Evolutionary conservation across 495 filamentous ascomycete species (phyloP), one percentile per base, ranked within the genome.

Genomic region (Neurospora tetrasperma): DNA sequence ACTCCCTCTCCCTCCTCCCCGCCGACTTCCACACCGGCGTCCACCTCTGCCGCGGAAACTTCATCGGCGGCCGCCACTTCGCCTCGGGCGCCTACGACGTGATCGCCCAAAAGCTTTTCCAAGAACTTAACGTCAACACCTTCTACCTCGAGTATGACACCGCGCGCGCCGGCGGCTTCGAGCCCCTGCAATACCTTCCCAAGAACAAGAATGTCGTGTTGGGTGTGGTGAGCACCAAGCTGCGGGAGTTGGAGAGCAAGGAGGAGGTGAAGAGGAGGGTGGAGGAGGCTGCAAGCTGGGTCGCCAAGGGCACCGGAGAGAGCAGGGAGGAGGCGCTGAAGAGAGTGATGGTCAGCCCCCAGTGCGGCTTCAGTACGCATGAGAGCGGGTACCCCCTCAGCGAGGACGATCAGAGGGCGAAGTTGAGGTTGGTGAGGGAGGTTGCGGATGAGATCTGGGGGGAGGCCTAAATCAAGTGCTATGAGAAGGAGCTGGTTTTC

Each of bases 131-230:
- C 74, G 89, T 93, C 18, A 86, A 91, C 81, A 93, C 91, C 6
- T 94, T 91, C 83, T 94, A 93, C 79, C 89, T 95, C 71, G 92
- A 94, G 80, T 95, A 94, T 80, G 92, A 94, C 83, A 94, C 90
- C 16, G 85, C 86, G 38, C 87, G 92, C 5, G 86, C 90, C 12
- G 92, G 93, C 18, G 90, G 91, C 35, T 94, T 96, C 77, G 92
- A 93, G 82, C 92, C 92, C 18, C 87, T 94, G 62, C 89, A 87
- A 82, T 84, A 88, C 75, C 83, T 96, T 5, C 92, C 92, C 69
- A 87, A 85, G 73, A 82, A 90, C 82, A 93, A 92, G 84, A 89
- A 90, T 74, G 90, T 94, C 27, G 91, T 96, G 23, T 83, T 94
- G 7, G 91, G 93, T 23, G 88, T 91, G 39, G 88, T 94, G 71